A percentile compares a stretch with the other conserved stretches of the same genome.
These are phyloP conservation scores for Kernera saxatilis DNA, from an alignment of 345 rosid species.

Conservation along the genomic window DNA sequence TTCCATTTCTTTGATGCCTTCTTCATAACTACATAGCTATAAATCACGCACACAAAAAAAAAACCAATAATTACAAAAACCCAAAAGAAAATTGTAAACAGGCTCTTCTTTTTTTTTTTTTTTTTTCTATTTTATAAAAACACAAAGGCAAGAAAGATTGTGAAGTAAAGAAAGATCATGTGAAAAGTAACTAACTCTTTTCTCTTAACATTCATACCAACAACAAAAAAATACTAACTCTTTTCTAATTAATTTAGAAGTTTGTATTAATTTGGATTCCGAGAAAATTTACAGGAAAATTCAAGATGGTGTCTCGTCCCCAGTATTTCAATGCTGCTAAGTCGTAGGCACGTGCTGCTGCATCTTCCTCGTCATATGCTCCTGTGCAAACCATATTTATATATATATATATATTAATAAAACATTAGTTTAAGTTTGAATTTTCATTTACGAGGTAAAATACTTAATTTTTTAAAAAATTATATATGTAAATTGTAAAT, in stretches of 20 bases:
- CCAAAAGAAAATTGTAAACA: neutral
- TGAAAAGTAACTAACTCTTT: neutral
- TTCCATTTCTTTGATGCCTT: constrained; percentile 74
- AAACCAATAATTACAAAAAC: neutral
- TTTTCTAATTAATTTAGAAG: neutral
- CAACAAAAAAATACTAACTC: too few species aligned
- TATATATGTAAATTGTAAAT: neutral
- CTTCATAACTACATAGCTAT: constrained; percentile 57
- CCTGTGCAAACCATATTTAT: constrained; percentile 37
- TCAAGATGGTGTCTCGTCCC: constrained; percentile 84
- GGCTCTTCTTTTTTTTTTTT: neutral
- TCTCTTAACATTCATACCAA: too few species aligned
- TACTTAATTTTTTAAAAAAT: neutral
- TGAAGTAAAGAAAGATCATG: constrained; percentile 19
- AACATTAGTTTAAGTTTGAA: neutral
- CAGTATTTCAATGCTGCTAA: constrained; percentile 93
- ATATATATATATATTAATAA: neutral
- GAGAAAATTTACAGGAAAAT: constrained; percentile 61
- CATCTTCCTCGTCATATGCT: constrained; percentile 86
- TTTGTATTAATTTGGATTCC: neutral
- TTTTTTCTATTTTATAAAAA: neutral
- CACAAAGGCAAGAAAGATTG: constrained; percentile 7
- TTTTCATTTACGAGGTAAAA: neutral
- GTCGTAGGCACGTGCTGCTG: constrained; percentile 95
- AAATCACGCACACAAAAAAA: neutral